Evolutionary conservation across 2,329 filamentous ascomycete genomes (phyloP).

Genomic region (Harringtonia lauricola): DNA sequence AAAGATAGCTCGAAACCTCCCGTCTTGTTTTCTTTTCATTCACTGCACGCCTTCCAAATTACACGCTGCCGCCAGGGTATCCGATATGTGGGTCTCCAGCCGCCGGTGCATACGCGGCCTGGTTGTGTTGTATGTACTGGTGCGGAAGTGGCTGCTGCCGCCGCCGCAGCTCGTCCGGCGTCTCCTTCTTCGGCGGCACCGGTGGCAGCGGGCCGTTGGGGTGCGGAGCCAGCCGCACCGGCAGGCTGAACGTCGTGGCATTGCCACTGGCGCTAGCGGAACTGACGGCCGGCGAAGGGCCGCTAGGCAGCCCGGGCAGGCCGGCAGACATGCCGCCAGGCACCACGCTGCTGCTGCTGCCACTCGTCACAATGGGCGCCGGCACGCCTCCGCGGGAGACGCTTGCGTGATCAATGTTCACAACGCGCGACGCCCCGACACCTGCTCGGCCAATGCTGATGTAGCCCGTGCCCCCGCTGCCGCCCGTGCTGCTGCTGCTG

Average conservation of each 20-base stretch:
- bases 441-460: conserved; percentile 26
- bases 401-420: background rate
- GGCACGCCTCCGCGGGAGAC: no score
- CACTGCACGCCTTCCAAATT: background rate
- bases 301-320: no score
- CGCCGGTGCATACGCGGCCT: conserved; percentile 3
- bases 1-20: background rate
- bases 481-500: background rate
- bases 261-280: conserved; percentile 5
- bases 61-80: conserved; percentile 19
- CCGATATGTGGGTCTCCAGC: conserved; percentile 14
- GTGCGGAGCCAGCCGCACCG: conserved; percentile 51
- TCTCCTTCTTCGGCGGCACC: conserved; percentile 43
- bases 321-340: conserved; percentile 2
- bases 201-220: conserved; percentile 48
- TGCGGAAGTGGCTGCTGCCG: conserved; percentile 4
- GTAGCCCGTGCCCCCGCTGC: background rate
- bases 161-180: conserved; percentile 38
- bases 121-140: conserved; percentile 2
- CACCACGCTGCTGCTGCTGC: conserved; percentile 12
- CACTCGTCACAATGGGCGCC: background rate
- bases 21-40: background rate
- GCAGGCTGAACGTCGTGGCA: conserved; percentile 46
- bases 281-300: no score
- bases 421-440: conserved; percentile 7